Conservation (phyloP, 2,329 filamentous ascomycete genomes). For the Gyromitra esculenta region DNA sequence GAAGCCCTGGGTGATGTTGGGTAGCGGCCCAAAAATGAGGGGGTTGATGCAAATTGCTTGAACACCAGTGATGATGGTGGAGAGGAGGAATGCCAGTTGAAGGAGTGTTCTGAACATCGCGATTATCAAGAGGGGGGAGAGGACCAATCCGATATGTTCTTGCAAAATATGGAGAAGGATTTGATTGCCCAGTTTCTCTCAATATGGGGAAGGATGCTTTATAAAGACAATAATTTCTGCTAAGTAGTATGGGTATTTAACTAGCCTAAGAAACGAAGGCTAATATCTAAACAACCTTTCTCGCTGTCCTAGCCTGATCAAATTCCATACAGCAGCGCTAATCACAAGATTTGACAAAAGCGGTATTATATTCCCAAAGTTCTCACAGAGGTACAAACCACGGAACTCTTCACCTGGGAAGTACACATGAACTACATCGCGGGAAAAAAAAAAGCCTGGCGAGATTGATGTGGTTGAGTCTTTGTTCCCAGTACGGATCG, state of each 20-base stretch:
- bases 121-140: neutral
- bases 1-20: conserved; percentile 60
- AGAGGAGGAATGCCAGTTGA: conserved; percentile 1
- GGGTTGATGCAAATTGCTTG: conserved; percentile 18
- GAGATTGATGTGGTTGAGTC: neutral
- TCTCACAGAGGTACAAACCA: neutral
- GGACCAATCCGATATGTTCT: neutral
- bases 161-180: neutral
- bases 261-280: neutral
- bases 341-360: neutral
- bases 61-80: neutral
- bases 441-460: neutral
- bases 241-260: neutral
- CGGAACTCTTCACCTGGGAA: neutral
- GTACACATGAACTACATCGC: neutral
- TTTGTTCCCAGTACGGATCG: neutral
- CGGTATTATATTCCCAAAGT: neutral
- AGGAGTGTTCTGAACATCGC: conserved; percentile 21
- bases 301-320: neutral
- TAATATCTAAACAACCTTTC: neutral
- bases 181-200: neutral
- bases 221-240: neutral
- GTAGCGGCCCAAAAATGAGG: neutral
- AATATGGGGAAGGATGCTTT: neutral
- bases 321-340: neutral